Base-by-base conservation (phyloP, 75 land plant species). In the Larix kaempferi region DNA sequence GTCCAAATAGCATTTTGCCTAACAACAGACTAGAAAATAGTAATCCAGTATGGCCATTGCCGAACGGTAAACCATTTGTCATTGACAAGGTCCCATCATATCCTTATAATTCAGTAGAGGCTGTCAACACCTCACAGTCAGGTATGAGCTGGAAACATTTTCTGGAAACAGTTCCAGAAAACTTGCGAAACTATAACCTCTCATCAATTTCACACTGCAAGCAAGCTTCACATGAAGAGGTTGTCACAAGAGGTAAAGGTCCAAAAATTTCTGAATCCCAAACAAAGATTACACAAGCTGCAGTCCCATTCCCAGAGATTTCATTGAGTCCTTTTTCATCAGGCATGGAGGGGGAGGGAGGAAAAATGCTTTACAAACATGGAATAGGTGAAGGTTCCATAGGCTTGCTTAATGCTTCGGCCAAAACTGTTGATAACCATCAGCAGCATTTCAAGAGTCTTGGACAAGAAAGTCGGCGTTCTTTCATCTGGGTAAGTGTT, bases 121-220 rank as follows among this genome's bases (percentile, higher is more conserved):
- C 54, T n/a, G n/a, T 21, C 23, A 41, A 69, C 23, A 26, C 33
- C 58, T 55, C 75, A 54, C 75, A 56, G 58, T 5, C 57, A 52
- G 35, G 75, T 55, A 27, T 55, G 44, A 56, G 75, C 17, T 74
- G 75, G 75, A 74, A 74, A 56, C 58, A 52, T 26, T 74, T 74
- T 56, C 75, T 55, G 8, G 75, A 74, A 56, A 74, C 75, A 54
- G 75, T 56, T 54, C 57, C 75, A 23, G 75, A 74, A 56, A 72
- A 72, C 55, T 21, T 55, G 44, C 75, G 44, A 74, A 74, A 56
- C 35, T 74, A 74, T 25, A 74, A 74, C 37, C 27, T 52, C 11
- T 74, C 75, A 5, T 23, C 19, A 25, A 74, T 26, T 5, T 55
- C 35, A 56, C 23, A 25, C 33, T 21, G 33, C 75, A 74, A 56